Evolutionary conservation across 768 basidiomycete genomes (phyloP), one percentile per base, ranked within the genome.

Genomic region (Calocera cornea): DNA sequence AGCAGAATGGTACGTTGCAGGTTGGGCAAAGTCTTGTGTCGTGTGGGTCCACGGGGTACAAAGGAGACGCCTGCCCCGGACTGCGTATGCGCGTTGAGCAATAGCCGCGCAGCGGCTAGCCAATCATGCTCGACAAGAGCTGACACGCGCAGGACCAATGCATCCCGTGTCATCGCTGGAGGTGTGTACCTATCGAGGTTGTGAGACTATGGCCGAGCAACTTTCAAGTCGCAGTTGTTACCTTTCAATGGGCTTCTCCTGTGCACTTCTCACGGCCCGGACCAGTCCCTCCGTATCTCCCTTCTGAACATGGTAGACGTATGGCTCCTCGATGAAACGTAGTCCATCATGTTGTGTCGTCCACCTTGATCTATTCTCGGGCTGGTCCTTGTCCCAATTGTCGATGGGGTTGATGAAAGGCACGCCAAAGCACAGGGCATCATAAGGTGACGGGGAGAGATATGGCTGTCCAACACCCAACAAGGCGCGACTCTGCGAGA

Each of bases 371-470:
- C 72, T 65, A 63, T 76, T 69, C 11, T 73, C 67, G 0, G 73
- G 74, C 31, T 75, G 38, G 1, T 68, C 40, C 1, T 49, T 17
- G 67, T 74, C 70, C 71, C 72, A 73, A 2, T 68, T 41, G 14
- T 50, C 50, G 65, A 76, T 69, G 2, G 75, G 73, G 65, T 75
- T 75, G 68, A 76, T 71, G 67, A 76, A 76, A 1, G 75, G 75
- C 2, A 75, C 65, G 14, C 72, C 71, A 38, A 73, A 44, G 41
- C 70, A 69, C 2, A 71, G 64, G 1, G 68, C 70, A 38, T 71
- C 70, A 34, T 67, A 71, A 10, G 68, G 70, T 8, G 68, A 67
- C 27, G 68, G 70, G 16, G 68, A 69, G 11, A 71, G 40, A 16
- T 16, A 22, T 12, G 70, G 70, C 3, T 54, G 33, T 2, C 70